Conservation (phyloP, 2,329 filamentous ascomycete species). For the Ceratocystis variospora region DNA sequence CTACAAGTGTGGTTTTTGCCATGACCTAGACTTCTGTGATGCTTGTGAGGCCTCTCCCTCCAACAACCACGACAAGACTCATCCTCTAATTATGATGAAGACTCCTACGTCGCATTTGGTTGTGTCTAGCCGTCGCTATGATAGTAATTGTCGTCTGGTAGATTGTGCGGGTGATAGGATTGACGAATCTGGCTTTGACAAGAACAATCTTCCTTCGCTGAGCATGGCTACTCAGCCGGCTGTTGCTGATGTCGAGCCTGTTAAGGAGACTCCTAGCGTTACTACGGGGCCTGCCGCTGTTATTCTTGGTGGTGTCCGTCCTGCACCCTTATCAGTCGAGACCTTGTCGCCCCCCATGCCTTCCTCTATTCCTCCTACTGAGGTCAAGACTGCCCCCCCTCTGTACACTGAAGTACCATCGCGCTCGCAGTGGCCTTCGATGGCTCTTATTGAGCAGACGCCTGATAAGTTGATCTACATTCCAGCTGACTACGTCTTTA, state of each 20-base stretch:
- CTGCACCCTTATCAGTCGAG: constrained; percentile 25
- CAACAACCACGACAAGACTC: constrained; percentile 84
- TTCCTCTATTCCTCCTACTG: neutral
- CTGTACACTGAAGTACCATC: neutral
- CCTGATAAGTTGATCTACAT: constrained; percentile 22
- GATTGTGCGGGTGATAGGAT: constrained; percentile 55
- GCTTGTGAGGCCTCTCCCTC: constrained; percentile 78
- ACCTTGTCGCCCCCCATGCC: constrained; percentile 49
- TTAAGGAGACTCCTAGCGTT: constrained; percentile 3
- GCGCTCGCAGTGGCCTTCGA: neutral
- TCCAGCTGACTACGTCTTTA: constrained; percentile 53
- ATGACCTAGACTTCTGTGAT: constrained; percentile 90
- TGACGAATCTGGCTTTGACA: neutral
- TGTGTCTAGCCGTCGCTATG: constrained; percentile 54
- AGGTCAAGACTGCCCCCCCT: neutral
- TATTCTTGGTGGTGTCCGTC: neutral
- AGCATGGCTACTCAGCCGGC: constrained; percentile 14
- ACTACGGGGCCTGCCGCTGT: constrained; percentile 21
- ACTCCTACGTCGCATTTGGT: constrained; percentile 56
- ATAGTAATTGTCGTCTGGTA: constrained; percentile 50
- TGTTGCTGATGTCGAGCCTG: constrained; percentile 21
- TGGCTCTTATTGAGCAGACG: neutral
- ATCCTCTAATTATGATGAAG: constrained; percentile 94
- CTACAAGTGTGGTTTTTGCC: constrained; percentile 94
- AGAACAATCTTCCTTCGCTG: neutral